Evolutionary conservation across 345 rosid genomes (phyloP).

Genomic region (Moricandia moricandioides): DNA sequence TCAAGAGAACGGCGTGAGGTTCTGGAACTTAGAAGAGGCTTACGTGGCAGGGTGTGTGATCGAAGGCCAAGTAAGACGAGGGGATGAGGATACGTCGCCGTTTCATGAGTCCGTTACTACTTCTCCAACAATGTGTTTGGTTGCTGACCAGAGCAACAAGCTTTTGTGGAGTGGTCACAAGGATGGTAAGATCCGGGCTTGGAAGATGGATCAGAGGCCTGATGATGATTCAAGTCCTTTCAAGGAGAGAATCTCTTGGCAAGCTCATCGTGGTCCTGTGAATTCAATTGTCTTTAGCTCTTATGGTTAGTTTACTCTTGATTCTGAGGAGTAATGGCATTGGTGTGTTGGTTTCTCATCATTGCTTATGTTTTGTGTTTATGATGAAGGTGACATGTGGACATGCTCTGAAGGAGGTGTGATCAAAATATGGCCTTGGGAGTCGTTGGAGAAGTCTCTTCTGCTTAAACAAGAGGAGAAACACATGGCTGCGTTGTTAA

Average conservation of each 20-base stretch:
- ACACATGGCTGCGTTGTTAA: slow-evolving; percentile 81
- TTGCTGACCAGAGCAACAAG: slow-evolving; percentile 55
- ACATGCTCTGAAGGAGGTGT: slow-evolving; percentile 73
- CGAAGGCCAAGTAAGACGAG: slow-evolving; percentile 59
- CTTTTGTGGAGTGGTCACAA: slow-evolving; percentile 87
- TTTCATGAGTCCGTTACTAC: slow-evolving; percentile 63
- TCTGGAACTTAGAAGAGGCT: slow-evolving; percentile 58
- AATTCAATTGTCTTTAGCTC: slow-evolving; percentile 61
- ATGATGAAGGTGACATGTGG: slow-evolving; percentile 76
- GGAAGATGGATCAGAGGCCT: slow-evolving; percentile 61
- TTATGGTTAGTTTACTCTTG: slow-evolving; percentile 52
- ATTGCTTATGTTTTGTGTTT: neutral
- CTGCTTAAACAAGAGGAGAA: slow-evolving; percentile 68
- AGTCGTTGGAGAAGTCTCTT: slow-evolving; percentile 71
- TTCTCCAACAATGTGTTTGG: slow-evolving; percentile 65
- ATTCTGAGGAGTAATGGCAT: too few relatives aligned
- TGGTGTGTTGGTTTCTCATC: neutral
- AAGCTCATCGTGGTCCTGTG: slow-evolving; percentile 79
- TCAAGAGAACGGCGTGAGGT: slow-evolving; percentile 70
- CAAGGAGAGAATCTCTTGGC: slow-evolving; percentile 83
- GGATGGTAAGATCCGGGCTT: slow-evolving; percentile 78
- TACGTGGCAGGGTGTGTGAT: slow-evolving; percentile 48
- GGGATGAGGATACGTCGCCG: slow-evolving; percentile 86
- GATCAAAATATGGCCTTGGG: slow-evolving; percentile 89
- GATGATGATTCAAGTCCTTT: slow-evolving; percentile 43